phyloP scores from a whole-genome alignment of 805 yeast species.

The Maudiozyma pseudohumilis region DNA sequence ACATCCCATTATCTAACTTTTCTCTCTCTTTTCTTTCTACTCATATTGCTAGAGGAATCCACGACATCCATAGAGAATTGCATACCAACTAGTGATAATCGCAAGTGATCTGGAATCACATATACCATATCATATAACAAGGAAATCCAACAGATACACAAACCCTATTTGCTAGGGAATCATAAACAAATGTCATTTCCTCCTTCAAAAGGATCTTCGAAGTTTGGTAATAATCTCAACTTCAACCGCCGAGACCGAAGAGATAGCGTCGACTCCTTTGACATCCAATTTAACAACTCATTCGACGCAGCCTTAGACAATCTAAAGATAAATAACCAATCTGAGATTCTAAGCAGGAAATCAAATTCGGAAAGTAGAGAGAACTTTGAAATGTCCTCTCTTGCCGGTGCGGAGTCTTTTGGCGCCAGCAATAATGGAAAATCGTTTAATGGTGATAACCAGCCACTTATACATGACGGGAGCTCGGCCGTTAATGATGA shows the following conservation, averaged over 20 bases:
- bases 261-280: conserved; percentile 39
- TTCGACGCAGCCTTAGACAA: conserved; percentile 58
- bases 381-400: conserved; percentile 24
- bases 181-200: conserved; percentile 16
- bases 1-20: too few species aligned
- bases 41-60: too few species aligned
- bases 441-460: conserved; percentile 14
- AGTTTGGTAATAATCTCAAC: conserved; percentile 6
- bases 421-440: conserved; percentile 7
- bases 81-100: too few species aligned
- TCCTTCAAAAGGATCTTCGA: conserved; percentile 15
- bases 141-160: too few species aligned
- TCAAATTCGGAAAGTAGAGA: conserved; percentile 5
- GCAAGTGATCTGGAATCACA: too few species aligned
- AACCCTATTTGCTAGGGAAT: background rate
- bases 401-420: conserved; percentile 7
- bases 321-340: conserved; percentile 35
- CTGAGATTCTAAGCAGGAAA: conserved; percentile 4
- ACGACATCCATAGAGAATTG: too few species aligned
- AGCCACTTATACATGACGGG: conserved; percentile 9
- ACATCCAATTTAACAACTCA: conserved; percentile 46
- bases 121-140: too few species aligned
- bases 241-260: conserved; percentile 6
- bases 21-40: too few species aligned
- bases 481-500: background rate